Evolutionary conservation across 2,329 filamentous ascomycete species (phyloP).

Genomic region (Talaromyces sp.): DNA sequence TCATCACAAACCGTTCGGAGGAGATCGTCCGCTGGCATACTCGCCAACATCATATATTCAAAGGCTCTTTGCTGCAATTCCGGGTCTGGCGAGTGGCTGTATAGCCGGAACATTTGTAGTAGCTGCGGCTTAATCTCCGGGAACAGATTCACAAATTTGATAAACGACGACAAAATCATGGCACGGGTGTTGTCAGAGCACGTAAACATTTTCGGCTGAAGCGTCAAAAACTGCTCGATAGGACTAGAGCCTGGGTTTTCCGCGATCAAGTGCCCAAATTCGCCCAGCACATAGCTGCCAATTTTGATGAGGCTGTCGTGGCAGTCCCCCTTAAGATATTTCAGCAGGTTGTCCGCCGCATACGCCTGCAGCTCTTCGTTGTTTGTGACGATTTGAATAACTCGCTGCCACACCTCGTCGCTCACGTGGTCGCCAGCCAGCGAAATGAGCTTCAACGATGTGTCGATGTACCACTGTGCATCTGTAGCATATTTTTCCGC

Average conservation of each 20-base stretch:
- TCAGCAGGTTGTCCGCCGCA: slow-evolving; percentile 85
- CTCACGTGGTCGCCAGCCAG: slow-evolving; percentile 98
- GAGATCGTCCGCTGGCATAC: slow-evolving; percentile 81
- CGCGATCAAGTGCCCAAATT: slow-evolving; percentile 94
- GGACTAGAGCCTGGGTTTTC: slow-evolving; percentile 89
- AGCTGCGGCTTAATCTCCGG: slow-evolving; percentile 97
- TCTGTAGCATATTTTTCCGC: slow-evolving; percentile 99
- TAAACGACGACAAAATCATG: slow-evolving; percentile 89
- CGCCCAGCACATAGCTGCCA: slow-evolving; percentile 89
- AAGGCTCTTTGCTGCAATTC: slow-evolving; percentile 95
- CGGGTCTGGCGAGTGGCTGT: slow-evolving; percentile 90
- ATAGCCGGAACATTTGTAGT: slow-evolving; percentile 81
- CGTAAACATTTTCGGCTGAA: slow-evolving; percentile 83
- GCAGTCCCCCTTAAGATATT: slow-evolving; percentile 88
- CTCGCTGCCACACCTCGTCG: slow-evolving; percentile 97
- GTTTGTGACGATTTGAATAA: slow-evolving; percentile 98
- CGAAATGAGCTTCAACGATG: slow-evolving; percentile 86
- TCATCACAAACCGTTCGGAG: slow-evolving; percentile 93
- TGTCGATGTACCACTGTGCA: slow-evolving; percentile 99
- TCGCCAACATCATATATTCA: slow-evolving; percentile 85
- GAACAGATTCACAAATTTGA: slow-evolving; percentile 98
- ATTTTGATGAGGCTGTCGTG: slow-evolving; percentile 98
- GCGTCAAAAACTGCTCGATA: slow-evolving; percentile 91
- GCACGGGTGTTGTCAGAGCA: slow-evolving; percentile 86
- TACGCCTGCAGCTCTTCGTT: slow-evolving; percentile 98